Percentiles rank a stretch among this genome's conserved stretches.
phyloP scores from a whole-genome alignment of 1,139 yeast species.

The Suhomyces bribrorum region DNA sequence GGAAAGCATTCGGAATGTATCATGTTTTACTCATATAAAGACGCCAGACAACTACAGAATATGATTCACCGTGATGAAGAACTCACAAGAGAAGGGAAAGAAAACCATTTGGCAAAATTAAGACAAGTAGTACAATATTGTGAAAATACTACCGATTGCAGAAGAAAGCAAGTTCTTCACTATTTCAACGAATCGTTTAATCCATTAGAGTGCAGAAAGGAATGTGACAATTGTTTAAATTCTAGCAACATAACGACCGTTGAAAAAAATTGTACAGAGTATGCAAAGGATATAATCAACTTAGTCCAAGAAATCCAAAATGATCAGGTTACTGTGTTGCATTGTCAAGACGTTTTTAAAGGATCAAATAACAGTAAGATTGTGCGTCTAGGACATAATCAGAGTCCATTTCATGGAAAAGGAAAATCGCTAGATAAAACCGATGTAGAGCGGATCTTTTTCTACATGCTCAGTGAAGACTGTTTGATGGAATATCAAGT shows the following conservation, averaged over 20 bases:
- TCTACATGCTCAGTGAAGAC: constrained; percentile 69
- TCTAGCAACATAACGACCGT: constrained; percentile 41
- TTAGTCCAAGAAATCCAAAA: constrained; percentile 59
- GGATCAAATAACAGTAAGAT: constrained; percentile 72
- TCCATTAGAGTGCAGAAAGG: constrained; percentile 61
- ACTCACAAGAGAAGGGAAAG: constrained; percentile 63
- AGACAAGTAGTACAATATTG: constrained; percentile 89
- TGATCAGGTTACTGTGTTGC: constrained; percentile 70
- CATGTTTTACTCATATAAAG: constrained; percentile 76
- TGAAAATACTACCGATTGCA: constrained; percentile 86
- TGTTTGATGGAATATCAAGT: constrained; percentile 71
- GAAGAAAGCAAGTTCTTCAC: constrained; percentile 83
- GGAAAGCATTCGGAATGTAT: constrained; percentile 80
- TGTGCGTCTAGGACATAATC: constrained; percentile 61
- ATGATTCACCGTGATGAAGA: constrained; percentile 79
- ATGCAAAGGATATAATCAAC: constrained; percentile 59
- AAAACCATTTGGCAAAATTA: constrained; percentile 74
- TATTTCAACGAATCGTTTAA: constrained; percentile 86
- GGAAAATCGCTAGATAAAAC: constrained; percentile 65
- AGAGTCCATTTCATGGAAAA: constrained; percentile 61
- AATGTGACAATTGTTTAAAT: constrained; percentile 83
- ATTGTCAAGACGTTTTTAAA: constrained; percentile 80
- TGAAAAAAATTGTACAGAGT: constrained; percentile 67
- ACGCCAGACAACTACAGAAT: constrained; percentile 70
- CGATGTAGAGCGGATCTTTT: constrained; percentile 79